These are phyloP conservation scores for Lachnellula suecica DNA, from an alignment of 2,329 filamentous ascomycete species.

Conservation along the genomic window DNA sequence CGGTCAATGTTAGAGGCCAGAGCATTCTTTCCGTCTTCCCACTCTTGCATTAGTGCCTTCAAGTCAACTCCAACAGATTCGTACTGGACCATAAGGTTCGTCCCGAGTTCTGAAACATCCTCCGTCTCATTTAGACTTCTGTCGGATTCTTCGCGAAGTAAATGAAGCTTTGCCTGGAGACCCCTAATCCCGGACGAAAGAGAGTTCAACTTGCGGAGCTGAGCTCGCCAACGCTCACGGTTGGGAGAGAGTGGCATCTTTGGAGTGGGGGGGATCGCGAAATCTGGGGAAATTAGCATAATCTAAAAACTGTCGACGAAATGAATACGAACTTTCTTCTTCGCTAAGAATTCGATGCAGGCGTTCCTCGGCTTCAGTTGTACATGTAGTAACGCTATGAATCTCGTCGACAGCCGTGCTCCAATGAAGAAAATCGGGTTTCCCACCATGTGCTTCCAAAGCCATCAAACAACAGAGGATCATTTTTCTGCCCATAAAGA, in stretches of 20 bases:
- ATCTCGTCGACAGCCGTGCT: conserved; percentile 75
- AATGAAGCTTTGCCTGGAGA: conserved; percentile 90
- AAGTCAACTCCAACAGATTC: conserved; percentile 91
- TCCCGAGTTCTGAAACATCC: conserved; percentile 73
- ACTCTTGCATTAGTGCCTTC: conserved; percentile 75
- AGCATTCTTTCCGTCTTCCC: conserved; percentile 84
- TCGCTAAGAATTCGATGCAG: conserved; percentile 72
- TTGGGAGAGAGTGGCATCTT: conserved; percentile 64
- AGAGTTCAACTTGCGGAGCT: conserved; percentile 83
- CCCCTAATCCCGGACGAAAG: conserved; percentile 88
- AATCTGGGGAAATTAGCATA: conserved; percentile 42
- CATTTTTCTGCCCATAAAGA: conserved; percentile 79
- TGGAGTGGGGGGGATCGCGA: conserved; percentile 54
- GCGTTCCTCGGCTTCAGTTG: conserved; percentile 61
- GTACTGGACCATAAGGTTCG: conserved; percentile 82
- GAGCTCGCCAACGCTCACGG: conserved; percentile 82
- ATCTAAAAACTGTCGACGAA: conserved; percentile 1
- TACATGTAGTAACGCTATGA: conserved; percentile 59
- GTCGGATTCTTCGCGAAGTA: conserved; percentile 87
- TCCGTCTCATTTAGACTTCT: conserved; percentile 71
- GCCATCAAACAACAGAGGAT: conserved; percentile 88
- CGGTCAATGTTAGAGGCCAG: conserved; percentile 79
- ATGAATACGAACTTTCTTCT: conserved; percentile 66
- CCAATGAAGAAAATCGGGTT: conserved; percentile 77
- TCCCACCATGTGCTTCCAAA: conserved; percentile 77